Evolutionary conservation across 2,329 filamentous ascomycete genomes (phyloP), one percentile per base, ranked within the genome.

Genomic region (Pseudopithomyces maydicus): DNA sequence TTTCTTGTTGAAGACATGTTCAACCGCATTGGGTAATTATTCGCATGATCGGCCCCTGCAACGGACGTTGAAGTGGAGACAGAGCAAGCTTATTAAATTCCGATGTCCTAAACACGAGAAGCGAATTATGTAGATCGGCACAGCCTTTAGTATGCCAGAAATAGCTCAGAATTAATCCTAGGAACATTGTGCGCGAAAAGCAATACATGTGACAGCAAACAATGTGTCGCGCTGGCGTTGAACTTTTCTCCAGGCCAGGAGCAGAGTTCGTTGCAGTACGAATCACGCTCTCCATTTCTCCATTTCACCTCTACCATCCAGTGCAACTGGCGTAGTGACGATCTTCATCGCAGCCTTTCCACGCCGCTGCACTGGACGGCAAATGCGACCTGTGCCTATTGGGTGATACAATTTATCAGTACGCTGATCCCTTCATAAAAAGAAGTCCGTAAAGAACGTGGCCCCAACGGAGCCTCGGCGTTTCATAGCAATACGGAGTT

Each of bases 401-500:
- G 14, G 14, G 32, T 14, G 32, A 35, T 35, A 7, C 7, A 7
- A 35, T 35, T 35, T 14, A 29, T 1, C 19, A 17, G 19, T n/a
- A 47, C 14, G 47, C 35, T 50, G 35, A 39, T 50, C n/a, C 35
- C 33, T 22, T 36, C 35, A 15, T 29, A 45, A 23, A 45, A 32
- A 33, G 22, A 50, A 50, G 35, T 50, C 47, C 47, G 47, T 23
- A 29, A n/a, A 29, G 35, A 50, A 29, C 35, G 35, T 35, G 35
- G 47, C 47, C 35, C 44, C 22, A 32, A 32, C 35, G 47, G 35
- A 41, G 15, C 35, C 14, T 50, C 22, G 47, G 47, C 47, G 47
- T 50, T 50, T 41, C 35, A 41, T 35, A 38, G 39, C 35, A 39
- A 29, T 17, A 20, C 47, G 47, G 47, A 41, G 47, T 50, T 41